Evolutionary conservation across 441 rosid species (phyloP), one percentile per base, ranked within the genome.

Genomic region (Melastoma candidum): DNA sequence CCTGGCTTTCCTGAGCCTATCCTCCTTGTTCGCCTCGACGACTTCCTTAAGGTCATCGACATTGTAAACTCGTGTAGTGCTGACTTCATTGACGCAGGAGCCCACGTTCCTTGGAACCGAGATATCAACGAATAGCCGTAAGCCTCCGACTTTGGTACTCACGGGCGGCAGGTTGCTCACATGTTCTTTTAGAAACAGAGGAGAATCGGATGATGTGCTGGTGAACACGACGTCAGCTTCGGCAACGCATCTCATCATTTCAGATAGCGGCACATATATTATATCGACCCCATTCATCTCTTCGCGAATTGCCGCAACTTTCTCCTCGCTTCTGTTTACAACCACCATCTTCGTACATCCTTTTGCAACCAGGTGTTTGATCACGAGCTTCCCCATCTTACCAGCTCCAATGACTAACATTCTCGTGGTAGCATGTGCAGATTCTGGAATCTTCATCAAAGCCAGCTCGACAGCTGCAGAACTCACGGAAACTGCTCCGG

Each of bases 1-100:
- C 52, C 49, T 56, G 25, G 46, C 22, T 26, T 36, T 88, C 57
- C 77, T 66, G 59, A 79, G 74, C n/a, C 95, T 77, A 59, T 88
- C 98, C 78, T 92, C 98, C 73, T 85, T 88, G 52, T 92, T 92
- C 25, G 98, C 94, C 12, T 92, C 90, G 64, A 92, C 98, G 2
- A 92, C 98, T 70, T 92, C 98, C 72, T 85, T 92, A 47, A 92
- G 95, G 74, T 85, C 89, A 68, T 88, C 98, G 3, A 92, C 98
- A 56, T 92, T 92, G 75, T 83, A 92, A 51, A 92, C 89, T 17
- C 72, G 74, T 3, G 76, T 77, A 51, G 66, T 57, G 32, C 76
- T 79, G 57, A 80, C 57, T 26, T 79, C 92, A 12, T 68, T 59
- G 6, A 92, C 81, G 9, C 98, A 92, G 1, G 95, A 80, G 6